Percentiles rank a stretch among this genome's conserved stretches.
These are phyloP conservation scores for Triticum timopheevii DNA, from an alignment of 176 grass and related monocot genomes.

Conservation along the genomic window DNA sequence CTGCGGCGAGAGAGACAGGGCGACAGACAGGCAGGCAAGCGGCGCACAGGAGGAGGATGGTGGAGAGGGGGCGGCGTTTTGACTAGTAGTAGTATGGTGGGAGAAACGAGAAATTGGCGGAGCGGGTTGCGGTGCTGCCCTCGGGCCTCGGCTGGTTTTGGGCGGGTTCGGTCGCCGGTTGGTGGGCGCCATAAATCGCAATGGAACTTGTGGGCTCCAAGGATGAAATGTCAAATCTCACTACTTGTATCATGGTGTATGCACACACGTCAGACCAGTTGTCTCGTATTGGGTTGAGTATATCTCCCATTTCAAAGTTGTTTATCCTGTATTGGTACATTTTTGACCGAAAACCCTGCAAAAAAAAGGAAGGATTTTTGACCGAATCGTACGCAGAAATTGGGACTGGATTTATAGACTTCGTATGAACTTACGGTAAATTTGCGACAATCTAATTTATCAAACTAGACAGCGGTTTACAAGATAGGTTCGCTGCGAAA, in stretches of 20 bases:
- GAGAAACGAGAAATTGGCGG: background rate
- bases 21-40: conserved; percentile 2
- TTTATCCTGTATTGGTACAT: background rate
- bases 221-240: background rate
- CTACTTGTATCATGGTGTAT: background rate
- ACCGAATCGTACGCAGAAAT: too few relatives aligned
- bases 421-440: background rate
- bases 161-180: conserved; percentile 31
- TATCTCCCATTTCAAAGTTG: background rate
- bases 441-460: background rate
- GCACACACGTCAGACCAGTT: background rate
- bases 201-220: background rate
- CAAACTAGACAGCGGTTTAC: background rate
- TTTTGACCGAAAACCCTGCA: too few relatives aligned
- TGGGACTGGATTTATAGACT: too few relatives aligned
- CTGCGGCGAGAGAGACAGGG: conserved; percentile 25
- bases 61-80: conserved; percentile 5
- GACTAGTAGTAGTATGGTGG: background rate
- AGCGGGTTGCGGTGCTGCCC: background rate
- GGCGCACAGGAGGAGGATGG: background rate
- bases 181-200: conserved; percentile 32
- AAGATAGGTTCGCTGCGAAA: too few relatives aligned
- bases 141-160: background rate
- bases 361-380: too few relatives aligned
- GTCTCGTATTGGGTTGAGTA: background rate